These are phyloP conservation scores for Aspergillus bombycis DNA, from an alignment of 2,329 filamentous ascomycete species.

Conservation along the genomic window DNA sequence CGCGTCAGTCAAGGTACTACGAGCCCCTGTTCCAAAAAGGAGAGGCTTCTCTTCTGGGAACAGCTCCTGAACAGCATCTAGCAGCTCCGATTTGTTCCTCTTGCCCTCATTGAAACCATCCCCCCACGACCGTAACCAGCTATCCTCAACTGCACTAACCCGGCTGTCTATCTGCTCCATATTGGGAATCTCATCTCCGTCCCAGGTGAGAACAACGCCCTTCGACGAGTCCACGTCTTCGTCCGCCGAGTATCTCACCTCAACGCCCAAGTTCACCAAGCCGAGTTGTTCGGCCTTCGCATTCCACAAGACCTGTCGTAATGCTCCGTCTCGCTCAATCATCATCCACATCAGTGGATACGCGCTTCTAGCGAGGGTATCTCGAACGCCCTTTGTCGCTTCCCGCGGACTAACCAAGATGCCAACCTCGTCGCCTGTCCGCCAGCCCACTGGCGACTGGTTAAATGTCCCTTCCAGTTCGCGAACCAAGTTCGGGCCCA, in stretches of 20 bases:
- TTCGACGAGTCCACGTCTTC: constrained; percentile 21
- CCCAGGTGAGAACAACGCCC: constrained; percentile 40
- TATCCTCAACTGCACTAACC: constrained; percentile 29
- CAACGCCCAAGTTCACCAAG: constrained; percentile 42
- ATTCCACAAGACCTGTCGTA: constrained; percentile 52
- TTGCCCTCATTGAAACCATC: constrained; percentile 1
- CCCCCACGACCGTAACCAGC: neutral
- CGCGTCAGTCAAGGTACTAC: constrained; percentile 23
- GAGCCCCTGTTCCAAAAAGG: constrained; percentile 5
- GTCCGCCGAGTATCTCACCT: constrained; percentile 35
- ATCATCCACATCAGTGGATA: constrained; percentile 71
- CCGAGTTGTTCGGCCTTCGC: constrained; percentile 41
- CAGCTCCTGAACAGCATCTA: constrained; percentile 32
- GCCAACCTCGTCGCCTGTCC: constrained; percentile 65
- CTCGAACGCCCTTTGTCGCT: constrained; percentile 77
- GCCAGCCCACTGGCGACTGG: constrained; percentile 74
- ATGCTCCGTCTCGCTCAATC: constrained; percentile 39
- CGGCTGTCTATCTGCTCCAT: constrained; percentile 37
- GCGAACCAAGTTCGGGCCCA: constrained; percentile 48
- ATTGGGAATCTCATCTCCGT: constrained; percentile 36
- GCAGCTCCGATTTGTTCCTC: constrained; percentile 25
- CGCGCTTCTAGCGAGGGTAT: constrained; percentile 67
- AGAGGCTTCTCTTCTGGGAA: constrained; percentile 31
- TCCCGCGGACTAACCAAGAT: constrained; percentile 69
- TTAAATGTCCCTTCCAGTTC: constrained; percentile 68